Conservation (phyloP, 2,329 filamentous ascomycete species). For the Pestalotiopsis sp. region DNA sequence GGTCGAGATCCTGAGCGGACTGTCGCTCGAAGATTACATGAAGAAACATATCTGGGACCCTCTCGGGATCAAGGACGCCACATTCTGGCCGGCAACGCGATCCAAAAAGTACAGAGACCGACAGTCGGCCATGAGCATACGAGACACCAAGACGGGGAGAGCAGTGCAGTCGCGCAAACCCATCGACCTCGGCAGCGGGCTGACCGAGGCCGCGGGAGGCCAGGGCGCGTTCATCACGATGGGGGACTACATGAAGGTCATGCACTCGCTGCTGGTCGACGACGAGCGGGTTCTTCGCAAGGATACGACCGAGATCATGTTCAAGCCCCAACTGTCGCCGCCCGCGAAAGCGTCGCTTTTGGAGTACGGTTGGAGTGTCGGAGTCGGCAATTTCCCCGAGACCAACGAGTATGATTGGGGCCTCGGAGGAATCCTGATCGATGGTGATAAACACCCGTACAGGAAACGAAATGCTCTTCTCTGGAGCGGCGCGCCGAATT, state of each 20-base stretch:
- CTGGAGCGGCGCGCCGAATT: slow-evolving; percentile 50
- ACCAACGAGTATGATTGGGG: slow-evolving; percentile 42
- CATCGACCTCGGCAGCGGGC: slow-evolving; percentile 19
- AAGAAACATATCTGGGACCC: slow-evolving; percentile 24
- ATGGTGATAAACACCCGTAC: slow-evolving; percentile 37
- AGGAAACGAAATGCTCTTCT: slow-evolving; percentile 40
- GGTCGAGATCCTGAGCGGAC: slow-evolving; percentile 30
- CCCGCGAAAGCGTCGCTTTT: slow-evolving; percentile 24
- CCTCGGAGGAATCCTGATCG: slow-evolving; percentile 43
- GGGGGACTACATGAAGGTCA: slow-evolving; percentile 44
- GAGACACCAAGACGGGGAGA: slow-evolving; percentile 10
- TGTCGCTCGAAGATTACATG: slow-evolving; percentile 25
- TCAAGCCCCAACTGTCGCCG: slow-evolving; percentile 45
- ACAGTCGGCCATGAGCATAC: slow-evolving; percentile 22
- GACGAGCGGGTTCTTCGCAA: slow-evolving; percentile 49
- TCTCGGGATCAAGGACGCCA: slow-evolving; percentile 19
- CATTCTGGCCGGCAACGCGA: slow-evolving; percentile 24
- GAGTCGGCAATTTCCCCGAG: slow-evolving; percentile 31
- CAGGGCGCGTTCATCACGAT: slow-evolving; percentile 38
- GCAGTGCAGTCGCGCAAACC: slow-evolving; percentile 18
- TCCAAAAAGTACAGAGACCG: slow-evolving; percentile 19
- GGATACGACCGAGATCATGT: slow-evolving; percentile 45
- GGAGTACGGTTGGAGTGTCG: slow-evolving; percentile 28
- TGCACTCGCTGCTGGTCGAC: slow-evolving; percentile 48
- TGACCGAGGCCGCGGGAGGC: slow-evolving; percentile 34